Conservation (phyloP, 2,329 filamentous ascomycete species). For the Pyrenophora tritici-repentis region DNA sequence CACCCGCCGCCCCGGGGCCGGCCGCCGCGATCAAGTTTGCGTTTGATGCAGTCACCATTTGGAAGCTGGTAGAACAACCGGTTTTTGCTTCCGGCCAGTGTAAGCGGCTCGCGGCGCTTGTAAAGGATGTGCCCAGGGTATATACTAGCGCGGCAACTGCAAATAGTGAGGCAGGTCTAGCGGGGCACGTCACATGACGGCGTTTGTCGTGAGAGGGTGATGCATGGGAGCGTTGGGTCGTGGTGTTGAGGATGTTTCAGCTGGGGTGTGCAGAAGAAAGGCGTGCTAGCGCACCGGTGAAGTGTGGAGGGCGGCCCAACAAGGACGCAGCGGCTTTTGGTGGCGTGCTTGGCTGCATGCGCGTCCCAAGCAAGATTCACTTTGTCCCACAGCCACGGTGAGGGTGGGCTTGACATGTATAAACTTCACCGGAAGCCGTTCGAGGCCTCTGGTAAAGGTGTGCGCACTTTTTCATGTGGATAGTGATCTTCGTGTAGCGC, state of each 20-base stretch:
- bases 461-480: not conserved
- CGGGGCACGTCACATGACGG: conserved; percentile 7
- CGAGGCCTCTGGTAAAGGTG: not conserved
- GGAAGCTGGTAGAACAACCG: not conserved
- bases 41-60: conserved; percentile 7
- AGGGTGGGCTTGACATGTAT: not conserved
- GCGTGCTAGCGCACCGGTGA: conserved; percentile 17
- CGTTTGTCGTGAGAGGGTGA: not conserved
- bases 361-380: conserved; percentile 10
- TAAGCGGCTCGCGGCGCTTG: too few relatives aligned
- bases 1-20: conserved; percentile 5
- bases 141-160: not conserved
- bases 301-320: conserved; percentile 13
- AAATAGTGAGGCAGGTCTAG: not conserved
- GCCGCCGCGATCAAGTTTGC: conserved; percentile 7
- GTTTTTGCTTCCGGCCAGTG: not conserved
- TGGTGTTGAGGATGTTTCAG: conserved; percentile 45
- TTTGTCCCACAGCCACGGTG: conserved; percentile 12
- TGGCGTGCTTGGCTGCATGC: conserved; percentile 16
- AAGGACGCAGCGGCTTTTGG: conserved; percentile 1
- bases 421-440: conserved; percentile 8
- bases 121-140: not conserved
- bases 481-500: conserved; percentile 1
- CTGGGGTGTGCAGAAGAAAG: conserved; percentile 21
- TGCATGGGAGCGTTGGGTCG: conserved; percentile 15